These are phyloP conservation scores for Mycena floridula DNA, from an alignment of 768 basidiomycete species.

Conservation along the genomic window DNA sequence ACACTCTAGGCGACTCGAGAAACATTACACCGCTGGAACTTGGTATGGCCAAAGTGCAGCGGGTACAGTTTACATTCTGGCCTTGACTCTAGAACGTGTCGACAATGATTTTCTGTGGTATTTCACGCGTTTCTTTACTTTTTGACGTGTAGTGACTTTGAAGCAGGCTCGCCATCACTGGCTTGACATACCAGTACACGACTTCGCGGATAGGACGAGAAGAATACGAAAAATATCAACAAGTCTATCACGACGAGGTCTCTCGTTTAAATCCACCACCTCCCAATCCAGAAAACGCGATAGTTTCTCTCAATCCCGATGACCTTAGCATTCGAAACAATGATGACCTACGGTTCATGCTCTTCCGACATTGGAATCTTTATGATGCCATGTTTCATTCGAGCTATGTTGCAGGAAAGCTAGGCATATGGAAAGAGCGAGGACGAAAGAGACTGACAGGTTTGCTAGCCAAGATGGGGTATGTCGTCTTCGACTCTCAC, in stretches of 20 bases:
- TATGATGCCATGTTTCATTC: constrained; percentile 99
- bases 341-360: constrained; percentile 90
- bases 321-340: constrained; percentile 76
- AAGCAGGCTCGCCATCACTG: constrained; percentile 84
- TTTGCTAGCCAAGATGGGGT: constrained; percentile 98
- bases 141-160: neutral
- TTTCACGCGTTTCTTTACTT: constrained; percentile 9
- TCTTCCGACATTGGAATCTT: constrained; percentile 96
- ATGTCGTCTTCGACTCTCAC: constrained; percentile 16
- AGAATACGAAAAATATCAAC: constrained; percentile 76
- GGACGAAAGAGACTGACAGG: constrained; percentile 88
- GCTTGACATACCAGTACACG: constrained; percentile 89
- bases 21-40: constrained; percentile 81
- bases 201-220: constrained; percentile 84
- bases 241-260: constrained; percentile 86
- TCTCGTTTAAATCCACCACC: constrained; percentile 78
- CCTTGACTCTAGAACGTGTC: constrained; percentile 83
- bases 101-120: constrained; percentile 95
- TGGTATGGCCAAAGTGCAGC: constrained; percentile 88
- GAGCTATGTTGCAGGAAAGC: constrained; percentile 88
- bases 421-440: constrained; percentile 95
- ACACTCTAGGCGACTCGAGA: constrained; percentile 62
- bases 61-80: constrained; percentile 83
- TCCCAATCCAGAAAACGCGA: constrained; percentile 31
- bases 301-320: constrained; percentile 66